Evolutionary conservation across 495 filamentous ascomycete genomes (phyloP), one percentile per base, ranked within the genome.

Genomic region (Neurospora pannonica): DNA sequence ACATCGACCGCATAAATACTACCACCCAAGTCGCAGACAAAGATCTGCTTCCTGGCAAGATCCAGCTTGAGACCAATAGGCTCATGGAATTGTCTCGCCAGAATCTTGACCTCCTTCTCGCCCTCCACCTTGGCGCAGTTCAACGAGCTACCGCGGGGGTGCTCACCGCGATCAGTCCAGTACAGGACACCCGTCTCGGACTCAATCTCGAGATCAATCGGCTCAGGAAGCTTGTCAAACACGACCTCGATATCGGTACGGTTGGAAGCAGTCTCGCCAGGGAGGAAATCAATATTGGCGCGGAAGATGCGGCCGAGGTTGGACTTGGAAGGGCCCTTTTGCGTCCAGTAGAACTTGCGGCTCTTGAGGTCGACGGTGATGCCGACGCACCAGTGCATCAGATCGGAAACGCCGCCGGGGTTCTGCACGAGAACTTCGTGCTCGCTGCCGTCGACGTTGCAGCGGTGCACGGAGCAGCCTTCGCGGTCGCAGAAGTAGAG

Each of bases 401-500:
- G 79, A 71, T 85, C 82, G 73, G 1, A 15, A 2, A 38, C 28
- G 67, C 67, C 9, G n/a, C 48, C 69, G 7, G 60, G 77, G 21
- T 39, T 84, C 77, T 71, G 83, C 72, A 86, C 76, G 3, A 88
- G 69, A 1, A 83, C 73, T 42, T 87, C 81, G 17, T 82, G 82
- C 19, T 83, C 76, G 4, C 60, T 78, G 6, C 88, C 87, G 72
- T 88, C 86, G 24, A 82, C 80, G 74, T 83, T 78, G 73, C 81
- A 81, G 0, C 87, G 82, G 70, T 84, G 77, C 3, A 90, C 81
- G 5, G 83, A 38, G 74, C 84, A 77, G 4, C 87, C 88, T 71
- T 89, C 88, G 1, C 87, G 86, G 75, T 89, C 88, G 74, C 83
- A 86, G 72, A 87, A 86, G 76, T 88, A 89, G 0, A 89, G 39